Percentiles rank a stretch among this genome's conserved stretches.
These are phyloP conservation scores for Alternaria arborescens DNA, from an alignment of 2,329 filamentous ascomycete genomes.

Conservation along the genomic window DNA sequence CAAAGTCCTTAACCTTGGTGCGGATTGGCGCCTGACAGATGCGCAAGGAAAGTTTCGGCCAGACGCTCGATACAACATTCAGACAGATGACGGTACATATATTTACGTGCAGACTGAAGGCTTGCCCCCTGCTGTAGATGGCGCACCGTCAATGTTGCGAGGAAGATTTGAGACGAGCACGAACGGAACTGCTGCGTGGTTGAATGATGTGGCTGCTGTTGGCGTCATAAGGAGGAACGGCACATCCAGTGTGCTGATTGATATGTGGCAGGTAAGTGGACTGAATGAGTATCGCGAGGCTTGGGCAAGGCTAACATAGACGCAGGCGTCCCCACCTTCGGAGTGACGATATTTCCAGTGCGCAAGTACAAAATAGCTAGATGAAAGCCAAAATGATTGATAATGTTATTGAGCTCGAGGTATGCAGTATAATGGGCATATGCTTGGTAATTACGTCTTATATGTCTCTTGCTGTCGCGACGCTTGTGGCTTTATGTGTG, in stretches of 20 bases:
- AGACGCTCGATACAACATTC: slow-evolving; percentile 50
- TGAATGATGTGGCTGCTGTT: slow-evolving; percentile 49
- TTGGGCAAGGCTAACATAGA: background rate
- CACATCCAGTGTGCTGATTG: slow-evolving; percentile 31
- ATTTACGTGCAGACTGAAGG: slow-evolving; percentile 48
- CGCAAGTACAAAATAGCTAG: background rate
- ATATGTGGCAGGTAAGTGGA: slow-evolving; percentile 37
- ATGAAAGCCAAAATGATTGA: background rate
- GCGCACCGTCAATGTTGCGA: slow-evolving; percentile 39
- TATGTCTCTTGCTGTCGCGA: background rate
- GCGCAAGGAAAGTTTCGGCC: slow-evolving; percentile 37
- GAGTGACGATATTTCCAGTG: background rate
- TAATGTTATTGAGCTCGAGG: background rate
- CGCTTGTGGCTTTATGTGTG: slow-evolving; percentile 6
- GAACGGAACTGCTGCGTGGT: slow-evolving; percentile 47
- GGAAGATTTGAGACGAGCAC: slow-evolving; percentile 47
- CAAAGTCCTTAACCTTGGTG: slow-evolving; percentile 47
- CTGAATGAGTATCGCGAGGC: background rate
- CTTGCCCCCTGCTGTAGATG: slow-evolving; percentile 32
- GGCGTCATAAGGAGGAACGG: slow-evolving; percentile 33
- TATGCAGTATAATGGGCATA: background rate
- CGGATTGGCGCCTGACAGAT: slow-evolving; percentile 50
- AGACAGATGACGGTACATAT: slow-evolving; percentile 47
- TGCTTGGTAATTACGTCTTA: background rate
- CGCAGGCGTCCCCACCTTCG: slow-evolving; percentile 6